A percentile compares a stretch with the other conserved stretches of the same genome.
Conservation (phyloP, 306 rosid genomes). For the Senna siamea region DNA sequence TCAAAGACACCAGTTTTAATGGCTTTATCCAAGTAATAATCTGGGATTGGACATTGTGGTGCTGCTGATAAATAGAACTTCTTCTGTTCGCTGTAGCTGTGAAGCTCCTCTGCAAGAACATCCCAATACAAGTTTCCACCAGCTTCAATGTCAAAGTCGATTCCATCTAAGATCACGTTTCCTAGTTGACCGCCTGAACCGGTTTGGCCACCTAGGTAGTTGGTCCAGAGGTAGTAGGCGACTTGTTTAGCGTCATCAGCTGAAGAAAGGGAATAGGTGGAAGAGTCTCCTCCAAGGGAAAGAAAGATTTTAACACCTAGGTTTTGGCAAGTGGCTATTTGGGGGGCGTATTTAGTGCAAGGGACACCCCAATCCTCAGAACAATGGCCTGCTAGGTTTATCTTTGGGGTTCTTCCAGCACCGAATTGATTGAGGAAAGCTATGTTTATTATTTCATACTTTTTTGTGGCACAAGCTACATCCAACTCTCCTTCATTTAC, state of each 20-base stretch:
- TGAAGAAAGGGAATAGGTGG: too few species aligned
- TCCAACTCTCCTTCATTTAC: conserved; percentile 44
- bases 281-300: too few species aligned
- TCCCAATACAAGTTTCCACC: conserved; percentile 41
- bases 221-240: conserved; percentile 3
- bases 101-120: conserved; percentile 40
- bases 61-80: conserved; percentile 47
- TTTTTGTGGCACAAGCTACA: conserved; percentile 45
- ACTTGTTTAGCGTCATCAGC: too few species aligned
- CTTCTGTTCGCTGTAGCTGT: neutral
- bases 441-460: conserved; percentile 40
- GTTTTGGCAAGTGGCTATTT: too few species aligned
- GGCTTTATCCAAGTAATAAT: too few species aligned
- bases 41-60: conserved; percentile 53
- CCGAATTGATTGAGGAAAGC: too few species aligned
- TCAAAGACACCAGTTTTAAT: too few species aligned
- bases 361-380: too few species aligned
- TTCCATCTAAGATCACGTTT: conserved; percentile 44
- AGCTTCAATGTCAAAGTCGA: conserved; percentile 55
- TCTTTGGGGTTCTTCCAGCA: too few species aligned
- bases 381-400: too few species aligned
- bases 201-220: conserved; percentile 48
- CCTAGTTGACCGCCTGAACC: conserved; percentile 45
- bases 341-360: too few species aligned
- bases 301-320: too few species aligned